Evolutionary conservation across 306 rosid species (phyloP).

Genomic region (Begonia peltatifolia): DNA sequence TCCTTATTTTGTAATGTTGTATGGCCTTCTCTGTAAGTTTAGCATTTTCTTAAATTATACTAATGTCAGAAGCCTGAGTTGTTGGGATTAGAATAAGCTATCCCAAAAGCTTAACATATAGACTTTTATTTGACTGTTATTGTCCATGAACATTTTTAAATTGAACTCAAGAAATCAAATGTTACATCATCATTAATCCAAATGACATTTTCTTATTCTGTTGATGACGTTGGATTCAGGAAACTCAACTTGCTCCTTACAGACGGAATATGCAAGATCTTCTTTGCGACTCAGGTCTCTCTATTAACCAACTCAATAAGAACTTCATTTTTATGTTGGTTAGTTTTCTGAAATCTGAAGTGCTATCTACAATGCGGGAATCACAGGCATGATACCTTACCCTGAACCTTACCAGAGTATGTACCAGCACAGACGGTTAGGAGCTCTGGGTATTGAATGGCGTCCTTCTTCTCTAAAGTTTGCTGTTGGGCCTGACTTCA

Average conservation of each 20-base stretch:
- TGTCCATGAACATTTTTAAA: not conserved
- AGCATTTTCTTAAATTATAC: no score
- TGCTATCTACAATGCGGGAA: constrained; percentile 8
- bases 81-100: not conserved
- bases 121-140: not conserved
- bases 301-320: no score
- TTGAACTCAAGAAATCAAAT: not conserved
- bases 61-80: no score
- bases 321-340: constrained; percentile 16
- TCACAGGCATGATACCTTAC: constrained; percentile 74
- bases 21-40: no score
- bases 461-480: constrained; percentile 54
- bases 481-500: constrained; percentile 49
- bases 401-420: constrained; percentile 82
- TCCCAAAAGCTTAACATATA: not conserved
- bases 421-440: constrained; percentile 71
- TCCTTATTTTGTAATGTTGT: no score
- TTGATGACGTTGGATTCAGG: constrained; percentile 32
- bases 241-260: constrained; percentile 59
- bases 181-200: not conserved
- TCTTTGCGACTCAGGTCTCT: constrained; percentile 62
- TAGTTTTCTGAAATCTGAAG: constrained; percentile 13
- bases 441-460: constrained; percentile 85
- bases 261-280: constrained; percentile 75
- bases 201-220: not conserved